These are phyloP conservation scores for Knoxdaviesia proteae DNA, from an alignment of 2,329 filamentous ascomycete genomes.

Conservation along the genomic window DNA sequence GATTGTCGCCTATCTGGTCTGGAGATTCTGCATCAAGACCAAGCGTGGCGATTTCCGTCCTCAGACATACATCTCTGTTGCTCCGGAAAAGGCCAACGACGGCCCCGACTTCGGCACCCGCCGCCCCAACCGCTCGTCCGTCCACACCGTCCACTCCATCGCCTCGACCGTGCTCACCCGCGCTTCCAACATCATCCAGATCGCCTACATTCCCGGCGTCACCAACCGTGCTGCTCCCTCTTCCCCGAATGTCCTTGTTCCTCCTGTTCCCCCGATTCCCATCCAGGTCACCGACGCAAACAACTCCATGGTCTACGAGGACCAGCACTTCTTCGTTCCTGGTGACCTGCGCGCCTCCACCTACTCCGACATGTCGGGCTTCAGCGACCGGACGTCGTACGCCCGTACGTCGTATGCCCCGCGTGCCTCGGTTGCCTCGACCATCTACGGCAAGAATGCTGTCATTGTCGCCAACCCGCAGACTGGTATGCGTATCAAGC, in stretches of 20 bases:
- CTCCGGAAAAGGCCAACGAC: constrained; percentile 28
- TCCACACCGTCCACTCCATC: constrained; percentile 74
- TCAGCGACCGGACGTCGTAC: constrained; percentile 39
- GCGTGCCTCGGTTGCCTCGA: constrained; percentile 66
- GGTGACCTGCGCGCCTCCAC: constrained; percentile 79
- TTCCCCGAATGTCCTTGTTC: constrained; percentile 62
- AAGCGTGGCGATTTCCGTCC: constrained; percentile 30
- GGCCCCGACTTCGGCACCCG: constrained; percentile 22
- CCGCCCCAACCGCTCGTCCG: constrained; percentile 48
- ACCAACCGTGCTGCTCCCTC: constrained; percentile 75
- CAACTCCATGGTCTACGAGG: constrained; percentile 35
- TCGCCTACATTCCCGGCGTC: constrained; percentile 94
- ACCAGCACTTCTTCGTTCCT: constrained; percentile 86
- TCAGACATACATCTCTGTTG: background rate
- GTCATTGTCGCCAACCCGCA: constrained; percentile 67
- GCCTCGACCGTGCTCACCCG: constrained; percentile 88
- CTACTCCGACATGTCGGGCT: constrained; percentile 56
- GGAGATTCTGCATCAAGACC: constrained; percentile 71
- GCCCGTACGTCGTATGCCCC: constrained; percentile 37
- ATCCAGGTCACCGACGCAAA: constrained; percentile 30
- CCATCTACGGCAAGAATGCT: constrained; percentile 81
- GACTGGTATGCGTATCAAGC: constrained; percentile 70
- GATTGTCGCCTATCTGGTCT: constrained; percentile 60
- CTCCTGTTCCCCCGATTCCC: constrained; percentile 87
- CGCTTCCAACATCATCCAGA: constrained; percentile 97